Conservation (phyloP, 179 eudicot species). For the Silene vulgaris region DNA sequence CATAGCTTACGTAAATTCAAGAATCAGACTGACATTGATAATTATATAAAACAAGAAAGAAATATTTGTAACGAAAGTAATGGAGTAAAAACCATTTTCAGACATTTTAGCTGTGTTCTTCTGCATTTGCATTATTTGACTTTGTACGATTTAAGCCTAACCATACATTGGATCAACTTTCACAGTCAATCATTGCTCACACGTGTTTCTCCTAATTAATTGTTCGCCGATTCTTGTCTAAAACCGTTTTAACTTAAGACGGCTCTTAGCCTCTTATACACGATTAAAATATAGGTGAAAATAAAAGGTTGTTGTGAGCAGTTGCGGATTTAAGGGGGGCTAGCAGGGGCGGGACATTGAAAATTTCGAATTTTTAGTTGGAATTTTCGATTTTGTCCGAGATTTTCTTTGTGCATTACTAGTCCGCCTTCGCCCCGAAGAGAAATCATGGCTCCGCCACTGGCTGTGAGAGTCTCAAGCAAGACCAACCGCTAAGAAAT, state of each 20-base stretch:
- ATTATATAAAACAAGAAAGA: constrained; percentile 4
- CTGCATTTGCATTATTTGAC: neutral
- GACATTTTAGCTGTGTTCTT: neutral
- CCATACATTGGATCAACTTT: neutral
- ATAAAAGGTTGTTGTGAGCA: too few species aligned
- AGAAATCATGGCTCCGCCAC: too few species aligned
- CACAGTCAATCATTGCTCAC: neutral
- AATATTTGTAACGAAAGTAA: neutral
- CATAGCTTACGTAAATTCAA: neutral
- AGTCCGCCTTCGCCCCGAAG: too few species aligned
- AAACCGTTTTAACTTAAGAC: neutral
- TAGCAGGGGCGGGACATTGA: too few species aligned
- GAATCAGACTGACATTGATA: constrained; percentile 9
- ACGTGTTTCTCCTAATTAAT: neutral
- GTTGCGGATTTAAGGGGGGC: too few species aligned
- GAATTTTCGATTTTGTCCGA: too few species aligned
- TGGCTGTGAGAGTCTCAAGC: too few species aligned
- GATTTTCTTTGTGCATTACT: too few species aligned
- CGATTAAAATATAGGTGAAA: too few species aligned
- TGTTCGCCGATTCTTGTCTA: neutral
- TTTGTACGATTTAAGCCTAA: constrained; percentile 5
- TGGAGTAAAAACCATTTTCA: neutral
- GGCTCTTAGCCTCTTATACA: too few species aligned
- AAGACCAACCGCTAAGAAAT: too few species aligned
- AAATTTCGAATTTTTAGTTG: too few species aligned